Percentiles rank a stretch among this genome's conserved stretches.
Conservation (phyloP, 441 rosid species). For the Melastoma candidum region DNA sequence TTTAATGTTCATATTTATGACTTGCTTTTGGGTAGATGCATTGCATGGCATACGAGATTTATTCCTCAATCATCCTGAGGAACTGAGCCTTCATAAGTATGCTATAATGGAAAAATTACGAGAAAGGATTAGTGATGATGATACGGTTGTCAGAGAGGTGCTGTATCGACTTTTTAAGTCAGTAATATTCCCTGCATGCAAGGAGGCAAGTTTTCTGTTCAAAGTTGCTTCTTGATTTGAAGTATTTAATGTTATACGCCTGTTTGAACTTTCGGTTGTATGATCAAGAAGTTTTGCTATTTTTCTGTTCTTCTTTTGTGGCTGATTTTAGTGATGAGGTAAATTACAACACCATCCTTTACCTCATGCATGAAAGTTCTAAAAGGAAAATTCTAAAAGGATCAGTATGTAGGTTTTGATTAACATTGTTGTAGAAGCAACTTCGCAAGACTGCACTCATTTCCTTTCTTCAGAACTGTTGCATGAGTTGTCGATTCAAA, state of each 20-base stretch:
- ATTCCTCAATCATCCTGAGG: constrained; percentile 50
- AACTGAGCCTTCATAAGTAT: constrained; percentile 46
- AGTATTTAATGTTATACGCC: not conserved
- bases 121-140: constrained; percentile 61
- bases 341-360: too few species aligned
- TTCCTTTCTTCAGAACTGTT: too few species aligned
- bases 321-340: too few species aligned
- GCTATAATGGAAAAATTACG: constrained; percentile 54
- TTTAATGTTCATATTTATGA: not conserved
- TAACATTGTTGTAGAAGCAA: too few species aligned
- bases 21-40: constrained; percentile 45
- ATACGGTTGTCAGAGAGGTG: constrained; percentile 48
- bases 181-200: constrained; percentile 54
- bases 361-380: too few species aligned
- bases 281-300: not conserved
- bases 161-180: constrained; percentile 52
- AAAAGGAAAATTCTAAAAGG: too few species aligned
- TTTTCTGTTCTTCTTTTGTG: too few species aligned
- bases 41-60: constrained; percentile 65
- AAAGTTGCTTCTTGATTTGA: not conserved
- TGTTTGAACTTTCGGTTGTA: not conserved
- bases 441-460: too few species aligned
- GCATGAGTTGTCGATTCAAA: too few species aligned
- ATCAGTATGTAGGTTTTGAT: too few species aligned
- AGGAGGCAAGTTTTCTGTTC: constrained; percentile 46